Base-by-base conservation (phyloP, 768 basidiomycete genomes). In the Termitomyces sp. region DNA sequence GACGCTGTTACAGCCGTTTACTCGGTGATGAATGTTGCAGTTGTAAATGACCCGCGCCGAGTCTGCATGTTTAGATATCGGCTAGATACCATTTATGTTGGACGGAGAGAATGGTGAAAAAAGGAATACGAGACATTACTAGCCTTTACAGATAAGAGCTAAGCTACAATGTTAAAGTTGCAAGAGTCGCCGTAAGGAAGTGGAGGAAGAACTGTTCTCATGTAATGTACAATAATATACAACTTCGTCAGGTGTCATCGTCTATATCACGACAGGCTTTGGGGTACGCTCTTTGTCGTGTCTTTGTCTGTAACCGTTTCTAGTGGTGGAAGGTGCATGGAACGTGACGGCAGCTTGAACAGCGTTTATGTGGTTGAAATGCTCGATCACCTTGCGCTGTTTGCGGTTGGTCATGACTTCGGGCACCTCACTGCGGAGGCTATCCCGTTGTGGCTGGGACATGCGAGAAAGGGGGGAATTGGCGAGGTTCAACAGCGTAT, bases 331-430 rank as follows among this genome's bases (percentile, higher is more conserved):
- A 22, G 33, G 57, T 10, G 16, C 46, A 22, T 22, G 55, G 4
- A 24, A 47, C 6, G 33, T 14, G 10, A 36, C 42, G 2, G 43
- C 24, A 10, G 45, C 51, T 26, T 65, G 55, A 12, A 50, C 42
- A 27, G 46, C 18, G 44, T 48, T 32, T 13, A 55, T 37, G 18
- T 63, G 53, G 14, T 66, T 65, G 22, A 63, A 63, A 42, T 65
- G 68, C 55, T 70, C 70, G 32, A 71, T 65, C 37, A 65, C 62
- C 59, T 69, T 71, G 51, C 69, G 60, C 46, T 68, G 67, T 57
- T 67, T 70, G 43, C 70, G 62, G 55, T 68, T 70, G 18, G 69
- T 66, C 30, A 69, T 57, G 48, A 70, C 57, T 45, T 69, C 68
- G 8, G 70, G 70, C 42, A 69, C 59, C 4, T 57, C 53, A 26